Evolutionary conservation across 371 early-diverging fungal genomes (phyloP).

Genomic region (Haplosporangium sp.): DNA sequence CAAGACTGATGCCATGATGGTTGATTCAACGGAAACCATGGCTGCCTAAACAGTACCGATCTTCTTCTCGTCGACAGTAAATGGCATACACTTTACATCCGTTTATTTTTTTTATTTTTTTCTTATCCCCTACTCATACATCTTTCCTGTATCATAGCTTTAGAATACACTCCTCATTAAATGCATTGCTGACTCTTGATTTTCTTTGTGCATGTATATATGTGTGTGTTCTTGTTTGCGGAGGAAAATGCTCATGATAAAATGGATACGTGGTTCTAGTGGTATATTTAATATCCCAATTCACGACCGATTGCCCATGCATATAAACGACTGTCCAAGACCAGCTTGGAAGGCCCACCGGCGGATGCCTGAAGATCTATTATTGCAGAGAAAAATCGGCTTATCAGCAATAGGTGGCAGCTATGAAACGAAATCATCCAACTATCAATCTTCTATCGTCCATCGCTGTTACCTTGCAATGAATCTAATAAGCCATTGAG

Average conservation of each 20-base stretch:
- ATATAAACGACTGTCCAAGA: constrained; percentile 44
- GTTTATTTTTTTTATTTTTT: background rate
- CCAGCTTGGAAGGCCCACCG: constrained; percentile 37
- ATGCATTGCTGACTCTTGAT: background rate
- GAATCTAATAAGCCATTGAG: constrained; percentile 48
- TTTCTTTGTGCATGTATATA: background rate
- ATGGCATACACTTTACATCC: background rate
- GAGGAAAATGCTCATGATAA: no score
- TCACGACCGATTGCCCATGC: constrained; percentile 48
- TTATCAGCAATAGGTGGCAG: background rate
- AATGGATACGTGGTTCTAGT: no score
- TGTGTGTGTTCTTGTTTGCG: no score
- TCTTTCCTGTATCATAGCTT: constrained; percentile 8
- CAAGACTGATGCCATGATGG: constrained; percentile 41
- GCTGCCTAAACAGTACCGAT: constrained; percentile 4
- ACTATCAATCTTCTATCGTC: background rate
- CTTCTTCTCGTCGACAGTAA: background rate
- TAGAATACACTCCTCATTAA: constrained; percentile 2
- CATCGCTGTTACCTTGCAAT: constrained; percentile 52
- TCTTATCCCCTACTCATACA: constrained; percentile 3
- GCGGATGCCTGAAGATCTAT: constrained; percentile 32
- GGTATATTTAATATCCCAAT: constrained; percentile 9
- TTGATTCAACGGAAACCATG: constrained; percentile 21
- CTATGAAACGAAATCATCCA: background rate
- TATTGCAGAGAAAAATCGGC: background rate